Evolutionary conservation across 2,329 filamentous ascomycete genomes (phyloP).

Genomic region (Ilyonectria sp.): DNA sequence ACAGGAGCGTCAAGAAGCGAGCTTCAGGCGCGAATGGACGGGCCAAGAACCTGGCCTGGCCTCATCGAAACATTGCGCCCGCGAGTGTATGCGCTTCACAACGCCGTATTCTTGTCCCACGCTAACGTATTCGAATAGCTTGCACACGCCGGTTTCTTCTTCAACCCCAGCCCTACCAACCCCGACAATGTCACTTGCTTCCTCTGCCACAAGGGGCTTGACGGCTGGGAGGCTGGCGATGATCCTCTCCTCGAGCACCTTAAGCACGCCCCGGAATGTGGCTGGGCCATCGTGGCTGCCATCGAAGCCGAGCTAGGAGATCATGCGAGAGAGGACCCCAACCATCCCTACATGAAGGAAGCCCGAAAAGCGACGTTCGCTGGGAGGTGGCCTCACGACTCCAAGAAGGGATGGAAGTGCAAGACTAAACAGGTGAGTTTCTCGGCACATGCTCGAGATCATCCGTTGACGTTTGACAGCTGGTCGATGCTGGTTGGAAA

Average conservation of each 20-base stretch:
- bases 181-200: constrained; percentile 94
- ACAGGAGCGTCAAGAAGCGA: constrained; percentile 77
- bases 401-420: constrained; percentile 89
- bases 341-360: constrained; percentile 77
- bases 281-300: constrained; percentile 84
- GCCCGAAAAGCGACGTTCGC: constrained; percentile 88
- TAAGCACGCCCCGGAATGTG: constrained; percentile 85
- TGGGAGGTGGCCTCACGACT: constrained; percentile 90
- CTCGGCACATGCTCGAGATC: not conserved
- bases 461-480: constrained; percentile 60
- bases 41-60: constrained; percentile 79
- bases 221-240: constrained; percentile 93
- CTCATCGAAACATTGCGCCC: constrained; percentile 68
- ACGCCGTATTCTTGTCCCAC: constrained; percentile 12
- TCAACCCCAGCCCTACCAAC: constrained; percentile 80
- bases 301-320: constrained; percentile 75
- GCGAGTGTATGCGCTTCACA: constrained; percentile 48
- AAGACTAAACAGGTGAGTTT: constrained; percentile 84
- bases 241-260: constrained; percentile 88
- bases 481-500: constrained; percentile 94
- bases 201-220: constrained; percentile 85
- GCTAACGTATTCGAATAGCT: constrained; percentile 70
- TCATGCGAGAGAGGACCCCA: constrained; percentile 81
- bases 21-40: constrained; percentile 73
- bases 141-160: constrained; percentile 93